Percentiles rank a stretch among this genome's conserved stretches.
These are phyloP conservation scores for Diaporthe citriasiana DNA, from an alignment of 2,329 filamentous ascomycete species.

Conservation along the genomic window DNA sequence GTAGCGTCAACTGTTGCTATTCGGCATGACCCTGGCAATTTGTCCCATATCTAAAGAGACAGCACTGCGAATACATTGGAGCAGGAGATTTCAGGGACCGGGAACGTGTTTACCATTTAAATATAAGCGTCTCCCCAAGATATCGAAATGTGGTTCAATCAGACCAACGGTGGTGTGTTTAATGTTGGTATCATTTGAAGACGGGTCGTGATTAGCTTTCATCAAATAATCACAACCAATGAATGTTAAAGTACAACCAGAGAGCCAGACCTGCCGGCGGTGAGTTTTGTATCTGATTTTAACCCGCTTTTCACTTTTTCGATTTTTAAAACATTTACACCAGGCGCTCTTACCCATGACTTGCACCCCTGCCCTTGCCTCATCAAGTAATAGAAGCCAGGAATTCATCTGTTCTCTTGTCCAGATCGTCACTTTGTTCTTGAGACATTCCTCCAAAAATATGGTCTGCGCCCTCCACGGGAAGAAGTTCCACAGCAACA, in stretches of 20 bases:
- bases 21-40: background rate
- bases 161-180: background rate
- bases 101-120: background rate
- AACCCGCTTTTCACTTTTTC: background rate
- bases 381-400: constrained; percentile 24
- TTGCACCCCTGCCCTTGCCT: background rate
- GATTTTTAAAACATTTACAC: no score
- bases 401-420: constrained; percentile 39
- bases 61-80: background rate
- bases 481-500: constrained; percentile 23
- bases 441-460: constrained; percentile 34
- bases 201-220: no score
- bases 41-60: background rate
- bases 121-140: no score
- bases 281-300: background rate
- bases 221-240: no score
- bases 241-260: no score
- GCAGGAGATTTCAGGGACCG: no score
- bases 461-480: constrained; percentile 35
- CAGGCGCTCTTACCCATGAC: background rate
- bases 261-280: no score
- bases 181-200: background rate
- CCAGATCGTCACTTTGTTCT: constrained; percentile 37
- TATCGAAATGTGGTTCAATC: no score
- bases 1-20: background rate